Conservation (phyloP, 2,329 filamentous ascomycete genomes). For the Rutstroemia sydowiana region DNA sequence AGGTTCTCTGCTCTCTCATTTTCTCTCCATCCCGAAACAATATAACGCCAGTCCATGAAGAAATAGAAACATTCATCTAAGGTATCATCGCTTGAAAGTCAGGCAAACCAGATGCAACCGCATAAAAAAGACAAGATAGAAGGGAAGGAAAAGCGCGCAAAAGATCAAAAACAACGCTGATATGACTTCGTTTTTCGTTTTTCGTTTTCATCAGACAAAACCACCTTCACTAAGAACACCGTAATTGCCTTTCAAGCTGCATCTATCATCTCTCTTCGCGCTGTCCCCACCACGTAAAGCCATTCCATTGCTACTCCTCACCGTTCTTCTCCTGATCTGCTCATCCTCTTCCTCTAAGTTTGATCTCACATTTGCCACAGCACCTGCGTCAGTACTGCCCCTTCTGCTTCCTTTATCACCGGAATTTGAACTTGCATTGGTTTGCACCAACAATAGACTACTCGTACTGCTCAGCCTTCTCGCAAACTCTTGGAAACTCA, state of each 20-base stretch:
- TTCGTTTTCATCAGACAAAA: conserved; percentile 37
- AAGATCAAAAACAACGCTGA: neutral
- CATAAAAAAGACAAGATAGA: neutral
- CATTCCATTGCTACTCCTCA: conserved; percentile 3
- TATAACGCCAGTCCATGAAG: too few relatives aligned
- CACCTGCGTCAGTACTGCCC: conserved; percentile 13
- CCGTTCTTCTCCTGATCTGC: neutral
- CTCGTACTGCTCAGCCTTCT: conserved; percentile 51
- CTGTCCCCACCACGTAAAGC: neutral
- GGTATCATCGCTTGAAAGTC: neutral
- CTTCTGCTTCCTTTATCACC: conserved; percentile 22
- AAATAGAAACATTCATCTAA: neutral
- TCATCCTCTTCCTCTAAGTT: neutral
- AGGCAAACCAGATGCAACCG: neutral
- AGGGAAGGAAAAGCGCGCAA: neutral
- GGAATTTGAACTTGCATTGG: conserved; percentile 37
- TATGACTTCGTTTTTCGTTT: neutral
- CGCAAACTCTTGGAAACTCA: conserved; percentile 55
- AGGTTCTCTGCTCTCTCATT: too few relatives aligned
- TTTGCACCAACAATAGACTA: conserved; percentile 51
- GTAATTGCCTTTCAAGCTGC: conserved; percentile 50
- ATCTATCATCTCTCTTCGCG: conserved; percentile 33
- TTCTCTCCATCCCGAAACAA: too few relatives aligned
- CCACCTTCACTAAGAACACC: conserved; percentile 46
- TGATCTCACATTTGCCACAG: neutral